A percentile compares a stretch with the other conserved stretches of the same genome.
phyloP scores from a whole-genome alignment of 169 alveolate species.

The Cryptosporidium ryanae region DNA sequence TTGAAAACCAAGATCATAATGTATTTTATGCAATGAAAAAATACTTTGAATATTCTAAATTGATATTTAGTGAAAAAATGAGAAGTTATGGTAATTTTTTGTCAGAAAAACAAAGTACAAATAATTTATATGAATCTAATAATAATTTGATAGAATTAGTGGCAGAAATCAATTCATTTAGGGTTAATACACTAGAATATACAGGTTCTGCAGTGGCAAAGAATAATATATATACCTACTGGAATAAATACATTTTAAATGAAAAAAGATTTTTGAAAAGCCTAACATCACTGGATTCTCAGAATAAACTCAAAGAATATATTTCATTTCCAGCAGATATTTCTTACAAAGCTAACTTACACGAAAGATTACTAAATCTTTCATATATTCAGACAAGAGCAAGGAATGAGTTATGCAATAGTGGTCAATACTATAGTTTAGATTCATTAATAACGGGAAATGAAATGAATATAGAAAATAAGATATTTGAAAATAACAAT shows the following conservation, averaged over 20 bases:
- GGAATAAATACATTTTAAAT: constrained; percentile 13
- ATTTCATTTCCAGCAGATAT: constrained; percentile 57
- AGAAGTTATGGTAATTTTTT: constrained; percentile 4
- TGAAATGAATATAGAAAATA: neutral
- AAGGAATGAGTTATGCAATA: constrained; percentile 7
- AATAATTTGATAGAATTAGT: constrained; percentile 8
- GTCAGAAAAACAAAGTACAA: neutral
- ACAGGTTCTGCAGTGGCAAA: constrained; percentile 11
- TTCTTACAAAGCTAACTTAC: constrained; percentile 23
- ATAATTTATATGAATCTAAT: neutral
- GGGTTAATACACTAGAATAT: constrained; percentile 30
- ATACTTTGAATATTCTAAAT: constrained; percentile 39
- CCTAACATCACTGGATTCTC: constrained; percentile 1
- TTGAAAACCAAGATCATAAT: neutral
- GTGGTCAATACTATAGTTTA: constrained; percentile 13
- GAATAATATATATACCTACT: constrained; percentile 1
- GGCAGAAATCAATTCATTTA: constrained; percentile 40
- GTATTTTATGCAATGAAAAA: neutral
- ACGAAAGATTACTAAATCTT: constrained; percentile 1
- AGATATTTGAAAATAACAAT: neutral
- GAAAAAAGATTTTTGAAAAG: constrained; percentile 6
- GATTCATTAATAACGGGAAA: neutral
- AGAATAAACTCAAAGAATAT: constrained; percentile 5
- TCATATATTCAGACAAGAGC: constrained; percentile 9
- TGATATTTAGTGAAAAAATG: constrained; percentile 17